Base-by-base conservation (phyloP, 139 green algal species). In the Chlamydomonas asymmetrica region DNA sequence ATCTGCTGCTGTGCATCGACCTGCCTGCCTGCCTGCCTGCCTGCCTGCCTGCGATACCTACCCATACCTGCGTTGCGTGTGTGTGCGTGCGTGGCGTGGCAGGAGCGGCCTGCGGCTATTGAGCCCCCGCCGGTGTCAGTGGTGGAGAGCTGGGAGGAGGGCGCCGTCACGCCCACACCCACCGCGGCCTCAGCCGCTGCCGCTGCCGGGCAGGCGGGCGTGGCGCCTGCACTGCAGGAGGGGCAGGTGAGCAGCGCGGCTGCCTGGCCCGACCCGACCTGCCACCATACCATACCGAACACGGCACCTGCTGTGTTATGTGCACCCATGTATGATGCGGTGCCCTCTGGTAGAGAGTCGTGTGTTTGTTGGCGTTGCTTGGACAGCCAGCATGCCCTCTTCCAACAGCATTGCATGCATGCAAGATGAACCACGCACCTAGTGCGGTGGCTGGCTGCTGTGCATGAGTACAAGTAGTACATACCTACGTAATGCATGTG, bases 101-200 rank as follows among this genome's bases (percentile, higher is more conserved):
- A 39, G 27, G n/a, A 63, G 56, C 56, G 29, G 67, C n/a, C 35
- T 0, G 22, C 67, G 1, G 52, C 67, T 2, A 20, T 32, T 5
- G 37, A 50, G 2, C 13, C 29, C 20, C 25, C 56, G 3, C 45
- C 41, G 1, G 71, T 64, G 45, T 56, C 49, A 32, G 65, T 75
- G 64, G 64, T 66, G 40, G 74, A 80, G 37, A 63, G 75, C 59
- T 80, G 74, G 74, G 74, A 80, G 65, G 56, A 70, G 40, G 63
- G 56, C 29, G 74, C 65, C 0, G 74, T 75, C 41, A 61, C 71
- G 61, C 48, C 49, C 5, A 35, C 20, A 7, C 27, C n/a, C n/a
- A n/a, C 27, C n/a, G 63, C 54, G 59, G 43, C 34, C 25, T 56
- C 77, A 18, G 62, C 25, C 34, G 60, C 63, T 50, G 63, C 52